A percentile compares a stretch with the other conserved stretches of the same genome.
Evolutionary conservation across 768 basidiomycete species (phyloP).

Genomic region (Gymnopilus dilepis): DNA sequence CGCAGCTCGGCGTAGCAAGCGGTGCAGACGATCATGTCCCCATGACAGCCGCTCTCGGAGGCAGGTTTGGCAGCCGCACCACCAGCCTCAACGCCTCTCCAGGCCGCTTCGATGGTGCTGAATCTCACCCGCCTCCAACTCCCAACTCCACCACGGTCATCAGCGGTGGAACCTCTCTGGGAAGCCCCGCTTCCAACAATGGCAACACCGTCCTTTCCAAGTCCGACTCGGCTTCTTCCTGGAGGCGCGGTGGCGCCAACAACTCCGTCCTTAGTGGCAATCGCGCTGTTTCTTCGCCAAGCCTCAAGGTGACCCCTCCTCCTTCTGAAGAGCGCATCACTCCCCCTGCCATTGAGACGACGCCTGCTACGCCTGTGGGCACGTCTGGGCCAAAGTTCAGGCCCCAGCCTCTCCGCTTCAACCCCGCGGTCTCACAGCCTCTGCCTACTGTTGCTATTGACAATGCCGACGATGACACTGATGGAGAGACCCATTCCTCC

Average conservation of each 20-base stretch:
- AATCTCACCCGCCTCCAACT: constrained; percentile 53
- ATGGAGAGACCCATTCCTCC: constrained; percentile 62
- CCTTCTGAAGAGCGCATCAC: constrained; percentile 60
- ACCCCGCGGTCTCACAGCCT: constrained; percentile 52
- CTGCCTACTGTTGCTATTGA: constrained; percentile 64
- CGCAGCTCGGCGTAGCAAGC: constrained; percentile 56
- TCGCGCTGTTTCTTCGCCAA: constrained; percentile 65
- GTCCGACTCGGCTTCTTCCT: constrained; percentile 79
- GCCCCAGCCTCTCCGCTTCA: constrained; percentile 73
- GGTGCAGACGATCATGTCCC: constrained; percentile 65
- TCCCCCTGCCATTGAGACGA: constrained; percentile 38
- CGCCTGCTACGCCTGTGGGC: constrained; percentile 21
- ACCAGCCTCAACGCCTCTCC: constrained; percentile 47
- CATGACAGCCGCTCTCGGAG: constrained; percentile 82
- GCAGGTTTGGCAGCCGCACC: constrained; percentile 74
- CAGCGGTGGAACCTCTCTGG: constrained; percentile 75
- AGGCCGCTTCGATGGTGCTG: constrained; percentile 40
- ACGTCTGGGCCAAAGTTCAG: constrained; percentile 49
- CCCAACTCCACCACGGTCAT: constrained; percentile 71
- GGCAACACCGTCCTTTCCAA: constrained; percentile 62
- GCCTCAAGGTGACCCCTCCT: constrained; percentile 76
- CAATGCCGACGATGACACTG: constrained; percentile 54
- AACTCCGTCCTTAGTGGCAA: constrained; percentile 75
- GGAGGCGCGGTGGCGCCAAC: constrained; percentile 78
- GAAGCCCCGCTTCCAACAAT: constrained; percentile 52